Conservation (phyloP, 169 alveolate genomes). For the Plasmodium blacklocki region DNA sequence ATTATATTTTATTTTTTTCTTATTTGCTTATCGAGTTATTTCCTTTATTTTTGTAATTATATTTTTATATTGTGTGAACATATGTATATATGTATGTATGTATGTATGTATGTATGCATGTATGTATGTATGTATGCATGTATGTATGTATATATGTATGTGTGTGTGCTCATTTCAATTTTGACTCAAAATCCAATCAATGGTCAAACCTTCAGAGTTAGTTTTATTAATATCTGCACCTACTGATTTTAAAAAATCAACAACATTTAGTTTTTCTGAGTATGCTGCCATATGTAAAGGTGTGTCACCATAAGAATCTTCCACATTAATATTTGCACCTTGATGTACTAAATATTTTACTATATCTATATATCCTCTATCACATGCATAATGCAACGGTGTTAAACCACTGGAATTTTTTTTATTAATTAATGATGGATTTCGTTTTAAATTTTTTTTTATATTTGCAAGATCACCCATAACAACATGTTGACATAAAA, state of each 20-base stretch:
- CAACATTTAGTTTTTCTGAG: slow-evolving; percentile 33
- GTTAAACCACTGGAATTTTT: slow-evolving; percentile 78
- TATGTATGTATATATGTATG: too few species aligned
- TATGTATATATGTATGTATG: neutral
- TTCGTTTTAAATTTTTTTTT: slow-evolving; percentile 14
- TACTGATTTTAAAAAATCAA: slow-evolving; percentile 16
- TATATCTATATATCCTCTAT: slow-evolving; percentile 76
- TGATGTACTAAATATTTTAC: slow-evolving; percentile 60
- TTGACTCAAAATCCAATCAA: slow-evolving; percentile 22
- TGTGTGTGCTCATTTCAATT: neutral
- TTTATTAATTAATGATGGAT: slow-evolving; percentile 53
- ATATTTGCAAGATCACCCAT: slow-evolving; percentile 10
- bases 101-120: neutral
- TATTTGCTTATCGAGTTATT: neutral
- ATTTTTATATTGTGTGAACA: neutral
- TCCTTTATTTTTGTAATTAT: neutral
- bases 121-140: neutral
- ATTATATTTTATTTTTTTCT: neutral
- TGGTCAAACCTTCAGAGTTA: slow-evolving; percentile 35
- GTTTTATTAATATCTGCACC: slow-evolving; percentile 60
- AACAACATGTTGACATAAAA: slow-evolving; percentile 33
- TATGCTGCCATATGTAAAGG: slow-evolving; percentile 51
- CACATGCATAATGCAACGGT: slow-evolving; percentile 81
- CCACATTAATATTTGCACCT: slow-evolving; percentile 72
- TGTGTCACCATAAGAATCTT: slow-evolving; percentile 70